phyloP scores from a whole-genome alignment of 2,329 filamentous ascomycete genomes.

The Hypocrella siamensis region DNA sequence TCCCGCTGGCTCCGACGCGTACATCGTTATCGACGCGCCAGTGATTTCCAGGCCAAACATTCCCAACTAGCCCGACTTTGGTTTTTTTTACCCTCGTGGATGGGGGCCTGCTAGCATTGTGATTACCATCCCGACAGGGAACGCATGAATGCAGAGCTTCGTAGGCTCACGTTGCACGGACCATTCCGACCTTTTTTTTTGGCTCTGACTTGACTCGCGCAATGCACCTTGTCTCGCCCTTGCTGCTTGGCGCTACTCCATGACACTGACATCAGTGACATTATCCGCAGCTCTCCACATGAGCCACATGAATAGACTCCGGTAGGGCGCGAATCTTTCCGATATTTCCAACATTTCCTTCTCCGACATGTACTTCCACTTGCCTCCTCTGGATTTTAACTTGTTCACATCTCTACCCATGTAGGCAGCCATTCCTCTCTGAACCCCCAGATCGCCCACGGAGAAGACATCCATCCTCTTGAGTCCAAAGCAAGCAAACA shows the following conservation, averaged over 20 bases:
- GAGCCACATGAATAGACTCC: constrained; percentile 95
- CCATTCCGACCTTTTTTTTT: no score
- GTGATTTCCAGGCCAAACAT: no score
- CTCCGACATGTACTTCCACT: constrained; percentile 98
- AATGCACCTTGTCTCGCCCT: no score
- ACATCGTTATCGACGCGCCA: no score
- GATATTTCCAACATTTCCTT: constrained; percentile 78
- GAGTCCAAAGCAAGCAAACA: constrained; percentile 94
- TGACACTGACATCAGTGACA: constrained; percentile 48
- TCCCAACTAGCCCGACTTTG: no score
- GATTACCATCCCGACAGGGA: no score
- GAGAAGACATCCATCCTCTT: constrained; percentile 92
- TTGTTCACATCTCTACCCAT: constrained; percentile 70
- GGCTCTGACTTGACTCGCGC: no score
- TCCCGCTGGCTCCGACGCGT: no score
- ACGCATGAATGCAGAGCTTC: no score
- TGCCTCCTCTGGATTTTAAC: constrained; percentile 64
- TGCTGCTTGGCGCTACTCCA: constrained; percentile 22
- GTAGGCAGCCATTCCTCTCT: constrained; percentile 85
- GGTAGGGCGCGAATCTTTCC: constrained; percentile 70
- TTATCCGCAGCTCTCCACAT: constrained; percentile 75
- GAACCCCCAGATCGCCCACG: constrained; percentile 81
- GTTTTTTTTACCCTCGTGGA: no score
- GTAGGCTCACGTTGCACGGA: no score
- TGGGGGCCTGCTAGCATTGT: no score